Evolutionary conservation across 73 alveolate genomes (phyloP), one percentile per base, ranked within the genome.

Genomic region (Effrenium voratum): DNA sequence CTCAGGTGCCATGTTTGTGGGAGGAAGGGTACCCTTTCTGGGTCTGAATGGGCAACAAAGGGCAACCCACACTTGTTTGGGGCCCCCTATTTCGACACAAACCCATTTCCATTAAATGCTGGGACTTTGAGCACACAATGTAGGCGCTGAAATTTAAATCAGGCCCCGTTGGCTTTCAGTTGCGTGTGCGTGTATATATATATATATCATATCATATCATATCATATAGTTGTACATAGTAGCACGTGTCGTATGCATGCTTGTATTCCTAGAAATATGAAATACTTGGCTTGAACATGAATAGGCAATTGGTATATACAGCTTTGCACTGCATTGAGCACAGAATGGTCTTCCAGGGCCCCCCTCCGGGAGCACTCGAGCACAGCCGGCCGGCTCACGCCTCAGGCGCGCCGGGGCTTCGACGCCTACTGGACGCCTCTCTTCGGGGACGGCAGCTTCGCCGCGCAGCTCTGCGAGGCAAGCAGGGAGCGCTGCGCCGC

Each of bases 401-500:
- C 72, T 68, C 26, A 88, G 96, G 96, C 57, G 43, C 43, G 6
- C 43, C 70, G 96, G 28, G 96, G 96, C 75, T 88, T 88, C 73
- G 96, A 88, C 26, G 96, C 96, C 52, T 88, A 45, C 43, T 88
- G 96, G 96, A 88, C 96, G 32, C 96, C 96, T 2, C 44, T 88
- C 52, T 88, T 88, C 60, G 96, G 96, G 4, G 96, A 88, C 57
- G 96, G 96, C 55, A 63, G 86, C 73, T 88, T 88, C 52, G 96
- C 96, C 13, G 96, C 87, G 75, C 96, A 88, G 44, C 96, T 88
- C 44, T 88, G 96, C 44, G 96, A 88, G 96, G 96, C 68, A 6
- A 46, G 26, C 19, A 1, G n/a, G 87, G 91, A 46, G 26, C 4
- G 3, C 26, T 12, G 22, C 28, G 12, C 26, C 22, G 46, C 47